Percentiles rank a stretch among this genome's conserved stretches.
Evolutionary conservation across 495 filamentous ascomycete species (phyloP).

Genomic region (Aspergillus cristatus): DNA sequence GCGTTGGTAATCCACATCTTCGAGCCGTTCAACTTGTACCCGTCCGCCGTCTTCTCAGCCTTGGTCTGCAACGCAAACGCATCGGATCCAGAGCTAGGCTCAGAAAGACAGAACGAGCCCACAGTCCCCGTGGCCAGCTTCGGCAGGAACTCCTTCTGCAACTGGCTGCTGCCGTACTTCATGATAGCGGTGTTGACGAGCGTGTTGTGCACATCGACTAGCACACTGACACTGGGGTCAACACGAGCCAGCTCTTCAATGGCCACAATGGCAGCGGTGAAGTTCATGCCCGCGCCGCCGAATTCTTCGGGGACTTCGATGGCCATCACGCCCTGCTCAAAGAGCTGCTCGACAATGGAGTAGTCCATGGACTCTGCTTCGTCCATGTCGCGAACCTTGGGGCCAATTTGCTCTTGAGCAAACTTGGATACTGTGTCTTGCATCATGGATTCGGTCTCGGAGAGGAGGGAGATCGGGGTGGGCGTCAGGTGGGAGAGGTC

Average conservation of each 20-base stretch:
- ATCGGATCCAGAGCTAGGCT: slow-evolving; percentile 88
- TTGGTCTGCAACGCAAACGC: slow-evolving; percentile 91
- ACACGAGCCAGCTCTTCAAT: slow-evolving; percentile 95
- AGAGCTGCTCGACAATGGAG: slow-evolving; percentile 76
- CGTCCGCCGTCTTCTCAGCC: slow-evolving; percentile 64
- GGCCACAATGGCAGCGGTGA: slow-evolving; percentile 87
- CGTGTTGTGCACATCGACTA: slow-evolving; percentile 96
- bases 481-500: slow-evolving; percentile 68
- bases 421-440: slow-evolving; percentile 85
- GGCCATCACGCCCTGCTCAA: slow-evolving; percentile 96
- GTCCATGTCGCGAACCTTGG: slow-evolving; percentile 95
- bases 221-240: slow-evolving; percentile 87
- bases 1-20: slow-evolving; percentile 99
- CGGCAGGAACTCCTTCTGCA: slow-evolving; percentile 80
- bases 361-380: slow-evolving; percentile 94
- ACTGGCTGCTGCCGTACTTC: slow-evolving; percentile 66
- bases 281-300: slow-evolving; percentile 96
- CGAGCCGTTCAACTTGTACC: slow-evolving; percentile 77
- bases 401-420: slow-evolving; percentile 75
- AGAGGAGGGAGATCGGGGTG: slow-evolving; percentile 87
- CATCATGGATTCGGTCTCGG: slow-evolving; percentile 85
- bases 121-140: slow-evolving; percentile 81
- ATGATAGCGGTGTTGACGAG: slow-evolving; percentile 89
- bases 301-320: slow-evolving; percentile 96
- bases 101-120: slow-evolving; percentile 92